phyloP scores from a whole-genome alignment of 768 basidiomycete genomes.

The Panaeolus cyanescens region DNA sequence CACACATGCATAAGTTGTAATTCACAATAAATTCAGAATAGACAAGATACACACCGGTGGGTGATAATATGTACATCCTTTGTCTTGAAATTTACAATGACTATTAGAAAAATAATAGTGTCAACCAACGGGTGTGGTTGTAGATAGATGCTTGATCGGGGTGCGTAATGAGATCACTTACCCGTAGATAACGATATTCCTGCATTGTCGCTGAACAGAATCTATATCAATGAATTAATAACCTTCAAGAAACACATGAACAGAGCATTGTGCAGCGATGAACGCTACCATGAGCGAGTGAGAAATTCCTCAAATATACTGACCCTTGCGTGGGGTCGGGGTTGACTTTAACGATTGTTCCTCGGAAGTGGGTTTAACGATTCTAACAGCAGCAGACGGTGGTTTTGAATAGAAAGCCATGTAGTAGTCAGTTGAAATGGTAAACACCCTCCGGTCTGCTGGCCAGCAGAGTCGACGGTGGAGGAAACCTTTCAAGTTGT shows the following conservation, averaged over 20 bases:
- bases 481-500: constrained; percentile 1
- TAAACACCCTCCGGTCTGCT: constrained; percentile 22
- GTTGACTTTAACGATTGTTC: constrained; percentile 34
- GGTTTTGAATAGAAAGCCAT: constrained; percentile 78
- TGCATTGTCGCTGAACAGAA: constrained; percentile 77
- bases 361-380: constrained; percentile 60
- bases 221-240: constrained; percentile 38
- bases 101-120: constrained; percentile 35
- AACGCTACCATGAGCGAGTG: constrained; percentile 1
- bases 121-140: neutral
- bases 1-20: neutral
- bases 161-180: constrained; percentile 29
- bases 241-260: neutral
- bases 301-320: constrained; percentile 26
- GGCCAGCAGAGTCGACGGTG: constrained; percentile 27
- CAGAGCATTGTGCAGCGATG: constrained; percentile 4
- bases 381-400: constrained; percentile 67
- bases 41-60: constrained; percentile 54
- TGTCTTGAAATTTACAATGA: constrained; percentile 83
- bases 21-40: neutral
- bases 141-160: neutral
- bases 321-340: constrained; percentile 59
- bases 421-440: constrained; percentile 1
- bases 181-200: constrained; percentile 93
- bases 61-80: constrained; percentile 84